Conservation (phyloP, 1,284 basidiomycete species). For the Erythrobasidium hasegawianum region DNA sequence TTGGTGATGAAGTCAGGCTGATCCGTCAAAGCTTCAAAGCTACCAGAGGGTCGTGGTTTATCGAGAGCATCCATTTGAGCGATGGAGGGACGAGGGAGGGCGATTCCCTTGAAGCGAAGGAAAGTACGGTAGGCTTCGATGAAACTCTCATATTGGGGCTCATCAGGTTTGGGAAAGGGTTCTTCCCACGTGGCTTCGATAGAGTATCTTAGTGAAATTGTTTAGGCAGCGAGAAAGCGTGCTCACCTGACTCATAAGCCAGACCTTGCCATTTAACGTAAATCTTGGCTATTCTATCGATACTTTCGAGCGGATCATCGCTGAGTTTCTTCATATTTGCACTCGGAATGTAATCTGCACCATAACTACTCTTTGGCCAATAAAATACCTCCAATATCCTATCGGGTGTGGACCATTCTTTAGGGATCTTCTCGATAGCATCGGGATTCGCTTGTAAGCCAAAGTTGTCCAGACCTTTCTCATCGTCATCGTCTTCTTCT, state of each 20-base stretch:
- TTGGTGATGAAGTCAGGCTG: constrained; percentile 42
- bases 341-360: neutral
- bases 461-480: constrained; percentile 17
- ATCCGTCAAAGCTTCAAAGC: constrained; percentile 32
- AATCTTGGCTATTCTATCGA: constrained; percentile 35
- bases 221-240: neutral
- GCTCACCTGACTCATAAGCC: constrained; percentile 37
- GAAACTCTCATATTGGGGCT: constrained; percentile 38
- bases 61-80: constrained; percentile 38
- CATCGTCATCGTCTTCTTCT: constrained; percentile 30
- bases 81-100: constrained; percentile 37
- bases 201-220: neutral
- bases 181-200: constrained; percentile 23
- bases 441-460: constrained; percentile 38
- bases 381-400: constrained; percentile 41
- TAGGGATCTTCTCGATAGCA: constrained; percentile 37
- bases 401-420: constrained; percentile 42
- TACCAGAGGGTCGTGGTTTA: constrained; percentile 16
- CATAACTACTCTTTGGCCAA: constrained; percentile 8
- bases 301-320: constrained; percentile 37
- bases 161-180: constrained; percentile 34
- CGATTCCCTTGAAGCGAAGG: constrained; percentile 27
- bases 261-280: constrained; percentile 45
- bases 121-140: constrained; percentile 40
- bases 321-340: constrained; percentile 23